A percentile compares a stretch with the other conserved stretches of the same genome.
These are phyloP conservation scores for Neopestalotiopsis sp. DNA, from an alignment of 2,329 filamentous ascomycete genomes.

Conservation along the genomic window DNA sequence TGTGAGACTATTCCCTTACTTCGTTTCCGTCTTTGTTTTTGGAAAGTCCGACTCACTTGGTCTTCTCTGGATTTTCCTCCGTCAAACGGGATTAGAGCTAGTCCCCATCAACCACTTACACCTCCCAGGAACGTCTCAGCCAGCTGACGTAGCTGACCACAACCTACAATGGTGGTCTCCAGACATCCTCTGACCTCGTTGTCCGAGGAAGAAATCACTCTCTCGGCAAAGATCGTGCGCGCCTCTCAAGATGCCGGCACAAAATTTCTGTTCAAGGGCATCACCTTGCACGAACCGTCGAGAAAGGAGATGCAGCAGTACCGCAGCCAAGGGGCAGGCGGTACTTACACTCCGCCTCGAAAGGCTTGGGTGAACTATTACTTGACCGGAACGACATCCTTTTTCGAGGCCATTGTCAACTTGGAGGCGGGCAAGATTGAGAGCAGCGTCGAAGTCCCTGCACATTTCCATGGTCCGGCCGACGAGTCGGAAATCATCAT, in stretches of 20 bases:
- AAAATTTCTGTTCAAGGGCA: constrained; percentile 14
- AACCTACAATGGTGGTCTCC: neutral
- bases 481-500: constrained; percentile 14
- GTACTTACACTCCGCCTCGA: constrained; percentile 1
- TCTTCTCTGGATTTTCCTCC: too few relatives aligned
- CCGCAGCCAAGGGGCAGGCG: neutral
- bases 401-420: constrained; percentile 14
- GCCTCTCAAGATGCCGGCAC: constrained; percentile 12
- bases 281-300: constrained; percentile 13
- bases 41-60: neutral
- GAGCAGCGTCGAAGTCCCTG: constrained; percentile 11
- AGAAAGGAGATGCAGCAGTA: constrained; percentile 18
- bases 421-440: constrained; percentile 1
- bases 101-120: neutral
- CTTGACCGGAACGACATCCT: constrained; percentile 15
- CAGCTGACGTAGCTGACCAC: neutral
- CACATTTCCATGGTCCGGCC: constrained; percentile 14
- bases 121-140: neutral
- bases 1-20: neutral
- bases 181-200: constrained; percentile 11
- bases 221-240: constrained; percentile 11
- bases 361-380: constrained; percentile 16
- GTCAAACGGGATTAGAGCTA: too few relatives aligned
- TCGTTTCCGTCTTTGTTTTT: neutral
- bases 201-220: constrained; percentile 8